A percentile compares a stretch with the other conserved stretches of the same genome.
These are phyloP conservation scores for Saccharum spontaneum DNA, from an alignment of 176 grass and related monocot genomes.

Conservation along the genomic window DNA sequence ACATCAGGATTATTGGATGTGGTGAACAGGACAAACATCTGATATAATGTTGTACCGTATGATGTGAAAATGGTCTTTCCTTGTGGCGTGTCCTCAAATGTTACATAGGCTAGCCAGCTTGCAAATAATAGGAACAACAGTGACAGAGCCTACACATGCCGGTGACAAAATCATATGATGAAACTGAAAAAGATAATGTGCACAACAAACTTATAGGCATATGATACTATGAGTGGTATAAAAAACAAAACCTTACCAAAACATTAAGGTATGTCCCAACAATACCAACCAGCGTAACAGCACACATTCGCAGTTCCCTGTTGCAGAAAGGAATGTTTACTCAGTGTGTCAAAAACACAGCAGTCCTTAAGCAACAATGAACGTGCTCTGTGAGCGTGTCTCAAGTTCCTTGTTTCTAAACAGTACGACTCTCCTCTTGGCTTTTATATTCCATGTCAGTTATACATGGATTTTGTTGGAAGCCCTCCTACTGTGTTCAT, in stretches of 20 bases:
- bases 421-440: background rate
- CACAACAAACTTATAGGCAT: background rate
- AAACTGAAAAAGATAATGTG: conserved; percentile 17
- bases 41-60: conserved; percentile 80
- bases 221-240: conserved; percentile 6
- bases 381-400: background rate
- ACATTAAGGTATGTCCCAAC: conserved; percentile 85
- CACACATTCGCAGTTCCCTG: conserved; percentile 82
- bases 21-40: conserved; percentile 99
- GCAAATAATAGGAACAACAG: conserved; percentile 88
- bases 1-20: conserved; percentile 99
- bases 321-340: conserved; percentile 37
- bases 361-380: conserved; percentile 21
- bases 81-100: conserved; percentile 89
- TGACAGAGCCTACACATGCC: conserved; percentile 68
- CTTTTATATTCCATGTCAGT: conserved; percentile 3
- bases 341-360: conserved; percentile 16
- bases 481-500: background rate
- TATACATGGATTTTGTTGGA: conserved; percentile 19
- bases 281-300: conserved; percentile 77
- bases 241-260: conserved; percentile 65
- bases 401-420: conserved; percentile 15
- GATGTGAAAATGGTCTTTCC: conserved; percentile 78
- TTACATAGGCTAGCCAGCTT: conserved; percentile 97
- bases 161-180: conserved; percentile 16